These are phyloP conservation scores for Tolypocladium pustulatum DNA, from an alignment of 2,329 filamentous ascomycete species.

Conservation along the genomic window DNA sequence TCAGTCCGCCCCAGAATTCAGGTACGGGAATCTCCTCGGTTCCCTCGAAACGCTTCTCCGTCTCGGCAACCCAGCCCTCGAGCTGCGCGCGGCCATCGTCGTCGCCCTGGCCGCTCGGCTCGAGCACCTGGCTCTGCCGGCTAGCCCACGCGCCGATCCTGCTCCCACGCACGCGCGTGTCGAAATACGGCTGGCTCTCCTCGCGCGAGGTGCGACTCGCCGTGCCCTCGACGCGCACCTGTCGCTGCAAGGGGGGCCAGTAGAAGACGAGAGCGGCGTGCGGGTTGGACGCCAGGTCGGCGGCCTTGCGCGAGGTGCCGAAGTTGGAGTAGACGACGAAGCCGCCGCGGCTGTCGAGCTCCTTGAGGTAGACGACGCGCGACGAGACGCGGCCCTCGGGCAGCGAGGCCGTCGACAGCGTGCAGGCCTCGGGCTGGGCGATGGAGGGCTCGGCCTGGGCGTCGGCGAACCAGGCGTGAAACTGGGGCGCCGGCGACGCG, in stretches of 20 bases:
- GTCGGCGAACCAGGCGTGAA: slow-evolving; percentile 78
- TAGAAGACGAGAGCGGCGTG: slow-evolving; percentile 80
- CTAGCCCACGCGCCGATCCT: slow-evolving; percentile 91
- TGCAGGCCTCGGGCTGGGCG: slow-evolving; percentile 78
- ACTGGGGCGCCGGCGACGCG: slow-evolving; percentile 65
- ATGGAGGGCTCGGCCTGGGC: slow-evolving; percentile 49
- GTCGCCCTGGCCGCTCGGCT: slow-evolving; percentile 25
- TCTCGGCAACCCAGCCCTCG: slow-evolving; percentile 66
- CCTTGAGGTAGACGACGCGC: slow-evolving; percentile 89
- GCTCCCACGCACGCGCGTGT: slow-evolving; percentile 64
- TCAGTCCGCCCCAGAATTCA: slow-evolving; percentile 87
- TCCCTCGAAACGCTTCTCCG: slow-evolving; percentile 65
- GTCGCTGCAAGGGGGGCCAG: slow-evolving; percentile 79
- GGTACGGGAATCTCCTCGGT: slow-evolving; percentile 77
- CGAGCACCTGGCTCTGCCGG: slow-evolving; percentile 70
- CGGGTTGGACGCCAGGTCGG: slow-evolving; percentile 61
- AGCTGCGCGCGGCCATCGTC: slow-evolving; percentile 65
- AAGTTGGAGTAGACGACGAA: slow-evolving; percentile 95
- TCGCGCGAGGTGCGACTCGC: slow-evolving; percentile 55
- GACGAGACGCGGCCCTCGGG: slow-evolving; percentile 77
- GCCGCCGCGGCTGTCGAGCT: slow-evolving; percentile 63
- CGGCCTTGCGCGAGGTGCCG: slow-evolving; percentile 60
- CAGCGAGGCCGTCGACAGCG: slow-evolving; percentile 72
- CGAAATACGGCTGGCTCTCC: slow-evolving; percentile 63
- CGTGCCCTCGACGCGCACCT: slow-evolving; percentile 79